A percentile compares a stretch with the other conserved stretches of the same genome.
phyloP scores from a whole-genome alignment of 139 green algal species.

The Pycnococcus provasolii region DNA sequence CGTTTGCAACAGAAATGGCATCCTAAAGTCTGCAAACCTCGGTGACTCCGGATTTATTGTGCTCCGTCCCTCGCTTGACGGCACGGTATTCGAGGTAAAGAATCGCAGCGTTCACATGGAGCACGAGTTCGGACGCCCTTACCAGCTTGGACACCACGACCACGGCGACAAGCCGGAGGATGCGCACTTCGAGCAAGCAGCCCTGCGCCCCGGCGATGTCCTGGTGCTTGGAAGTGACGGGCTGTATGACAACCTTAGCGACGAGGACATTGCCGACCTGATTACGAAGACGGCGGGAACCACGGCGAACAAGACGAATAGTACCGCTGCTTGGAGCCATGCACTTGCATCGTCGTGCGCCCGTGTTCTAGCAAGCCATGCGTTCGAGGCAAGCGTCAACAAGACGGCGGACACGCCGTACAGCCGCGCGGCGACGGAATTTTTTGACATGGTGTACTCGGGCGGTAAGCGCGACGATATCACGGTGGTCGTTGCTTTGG shows the following conservation, averaged over 20 bases:
- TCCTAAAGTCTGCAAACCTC: slow-evolving; percentile 55
- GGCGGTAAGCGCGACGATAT: slow-evolving; percentile 79
- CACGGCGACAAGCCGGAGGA: slow-evolving; percentile 45
- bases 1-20: slow-evolving; percentile 47
- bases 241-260: slow-evolving; percentile 79
- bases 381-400: slow-evolving; percentile 35
- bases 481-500: slow-evolving; percentile 22
- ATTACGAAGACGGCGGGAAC: not conserved
- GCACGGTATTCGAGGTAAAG: not conserved
- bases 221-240: slow-evolving; percentile 78
- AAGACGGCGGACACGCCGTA: slow-evolving; percentile 65
- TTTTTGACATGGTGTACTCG: slow-evolving; percentile 70
- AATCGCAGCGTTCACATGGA: slow-evolving; percentile 69
- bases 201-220: slow-evolving; percentile 57
- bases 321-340: too few relatives aligned
- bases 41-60: slow-evolving; percentile 26
- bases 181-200: slow-evolving; percentile 26
- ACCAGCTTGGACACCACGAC: slow-evolving; percentile 67
- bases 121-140: slow-evolving; percentile 81
- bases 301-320: too few relatives aligned
- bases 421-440: slow-evolving; percentile 60
- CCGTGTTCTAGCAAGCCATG: too few relatives aligned
- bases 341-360: too few relatives aligned
- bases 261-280: slow-evolving; percentile 48
- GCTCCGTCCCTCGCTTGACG: slow-evolving; percentile 34